Conservation (phyloP, 352 stramenopile species). For the Globisporangium solare region DNA sequence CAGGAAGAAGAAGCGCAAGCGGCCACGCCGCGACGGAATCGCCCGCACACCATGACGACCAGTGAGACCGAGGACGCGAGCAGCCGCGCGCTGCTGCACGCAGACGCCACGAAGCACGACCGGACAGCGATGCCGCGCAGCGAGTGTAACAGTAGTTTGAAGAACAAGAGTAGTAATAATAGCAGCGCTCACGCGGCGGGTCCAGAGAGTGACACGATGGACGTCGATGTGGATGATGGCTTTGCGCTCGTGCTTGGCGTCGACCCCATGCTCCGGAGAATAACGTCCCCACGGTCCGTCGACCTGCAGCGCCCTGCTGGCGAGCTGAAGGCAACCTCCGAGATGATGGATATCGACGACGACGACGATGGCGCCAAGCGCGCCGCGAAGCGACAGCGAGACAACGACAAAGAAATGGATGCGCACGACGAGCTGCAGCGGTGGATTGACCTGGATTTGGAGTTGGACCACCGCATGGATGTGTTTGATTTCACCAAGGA, state of each 20-base stretch:
- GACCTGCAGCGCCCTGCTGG: constrained; percentile 10
- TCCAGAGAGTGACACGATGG: constrained; percentile 10
- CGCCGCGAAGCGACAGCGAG: constrained; percentile 13
- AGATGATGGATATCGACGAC: constrained; percentile 3
- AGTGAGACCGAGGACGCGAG: constrained; percentile 6
- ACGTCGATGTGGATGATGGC: constrained; percentile 10
- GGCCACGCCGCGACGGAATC: constrained; percentile 11
- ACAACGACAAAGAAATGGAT: constrained; percentile 30
- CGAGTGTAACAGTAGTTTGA: constrained; percentile 14
- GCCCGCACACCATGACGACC: too few relatives aligned
- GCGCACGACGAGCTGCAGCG: constrained; percentile 51
- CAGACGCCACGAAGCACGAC: background rate
- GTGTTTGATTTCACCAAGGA: constrained; percentile 40
- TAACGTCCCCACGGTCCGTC: constrained; percentile 14
- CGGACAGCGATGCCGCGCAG: constrained; percentile 10
- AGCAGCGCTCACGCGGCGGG: constrained; percentile 1
- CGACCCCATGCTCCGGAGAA: background rate
- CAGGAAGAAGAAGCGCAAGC: constrained; percentile 12
- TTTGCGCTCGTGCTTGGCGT: too few relatives aligned
- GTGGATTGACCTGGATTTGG: constrained; percentile 59
- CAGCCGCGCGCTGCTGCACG: constrained; percentile 13
- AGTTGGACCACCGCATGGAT: constrained; percentile 56
- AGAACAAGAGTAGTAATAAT: constrained; percentile 7
- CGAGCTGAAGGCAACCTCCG: background rate
- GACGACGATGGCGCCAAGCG: constrained; percentile 1